Evolutionary conservation across 1,139 yeast genomes (phyloP).

Genomic region (Kluyveromyces marxianus): DNA sequence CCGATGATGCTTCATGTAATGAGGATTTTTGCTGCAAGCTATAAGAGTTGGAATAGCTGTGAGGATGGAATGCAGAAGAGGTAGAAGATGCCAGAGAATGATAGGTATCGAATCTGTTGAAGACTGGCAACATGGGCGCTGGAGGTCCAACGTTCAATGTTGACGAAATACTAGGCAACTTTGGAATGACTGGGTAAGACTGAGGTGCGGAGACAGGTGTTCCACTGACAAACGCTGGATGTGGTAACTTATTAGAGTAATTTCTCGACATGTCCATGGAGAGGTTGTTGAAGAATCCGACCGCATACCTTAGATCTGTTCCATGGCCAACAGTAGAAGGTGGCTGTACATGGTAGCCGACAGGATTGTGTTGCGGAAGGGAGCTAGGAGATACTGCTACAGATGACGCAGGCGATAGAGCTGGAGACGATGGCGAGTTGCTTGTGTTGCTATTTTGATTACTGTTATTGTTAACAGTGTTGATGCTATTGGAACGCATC

Average conservation of each 20-base stretch:
- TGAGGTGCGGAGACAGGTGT: constrained; percentile 2
- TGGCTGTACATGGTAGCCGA: not conserved
- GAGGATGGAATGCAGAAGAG: constrained; percentile 2
- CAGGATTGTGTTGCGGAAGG: not conserved
- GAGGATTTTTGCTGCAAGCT: constrained; percentile 7
- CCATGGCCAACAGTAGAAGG: not conserved
- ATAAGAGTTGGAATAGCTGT: constrained; percentile 1
- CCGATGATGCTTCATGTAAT: not conserved
- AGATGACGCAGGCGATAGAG: constrained; percentile 5
- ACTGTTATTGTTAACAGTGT: constrained; percentile 3
- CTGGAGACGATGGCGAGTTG: not conserved
- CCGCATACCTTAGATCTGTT: constrained; percentile 12
- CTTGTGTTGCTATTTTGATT: constrained; percentile 1
- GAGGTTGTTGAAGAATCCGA: constrained; percentile 20
- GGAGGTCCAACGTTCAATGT: constrained; percentile 1
- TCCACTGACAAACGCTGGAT: not conserved
- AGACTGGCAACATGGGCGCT: not conserved
- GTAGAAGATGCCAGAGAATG: not conserved
- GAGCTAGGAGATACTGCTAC: not conserved
- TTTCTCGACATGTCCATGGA: constrained; percentile 21
- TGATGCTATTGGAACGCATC: constrained; percentile 1
- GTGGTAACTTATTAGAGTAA: not conserved
- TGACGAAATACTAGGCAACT: constrained; percentile 11
- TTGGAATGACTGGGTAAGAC: constrained; percentile 11
- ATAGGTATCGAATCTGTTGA: constrained; percentile 2